Conservation (phyloP, 257 asterid species). For the Cynanchum wilfordii region DNA sequence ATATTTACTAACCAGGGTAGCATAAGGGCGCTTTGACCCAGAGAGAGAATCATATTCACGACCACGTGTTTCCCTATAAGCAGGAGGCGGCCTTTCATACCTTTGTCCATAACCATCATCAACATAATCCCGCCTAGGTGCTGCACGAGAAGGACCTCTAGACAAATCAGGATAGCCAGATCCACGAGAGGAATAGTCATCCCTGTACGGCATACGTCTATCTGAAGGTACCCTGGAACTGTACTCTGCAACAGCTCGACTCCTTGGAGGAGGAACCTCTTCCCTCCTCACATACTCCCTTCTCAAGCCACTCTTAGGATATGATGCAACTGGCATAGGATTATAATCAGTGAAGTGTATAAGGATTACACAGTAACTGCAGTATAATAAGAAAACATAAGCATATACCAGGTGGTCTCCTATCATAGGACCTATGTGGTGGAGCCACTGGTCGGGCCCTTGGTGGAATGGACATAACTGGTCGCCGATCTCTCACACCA, state of each 20-base stretch:
- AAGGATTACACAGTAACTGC: conserved; percentile 7
- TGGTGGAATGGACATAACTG: conserved; percentile 58
- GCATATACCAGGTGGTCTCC: conserved; percentile 88
- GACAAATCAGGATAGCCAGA: conserved; percentile 72
- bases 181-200: conserved; percentile 73
- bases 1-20: conserved; percentile 47
- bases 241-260: conserved; percentile 67
- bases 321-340: conserved; percentile 50
- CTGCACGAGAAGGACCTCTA: conserved; percentile 60
- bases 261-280: conserved; percentile 65
- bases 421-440: conserved; percentile 71
- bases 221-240: conserved; percentile 58
- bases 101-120: conserved; percentile 78
- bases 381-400: neutral
- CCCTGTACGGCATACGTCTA: conserved; percentile 63
- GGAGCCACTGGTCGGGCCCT: conserved; percentile 73
- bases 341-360: conserved; percentile 6
- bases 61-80: conserved; percentile 67
- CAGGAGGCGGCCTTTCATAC: conserved; percentile 81
- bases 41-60: conserved; percentile 67
- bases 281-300: conserved; percentile 79
- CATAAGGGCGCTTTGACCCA: conserved; percentile 88
- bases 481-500: conserved; percentile 63
- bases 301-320: conserved; percentile 61
- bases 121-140: conserved; percentile 69